phyloP scores from a whole-genome alignment of 176 grass and related monocot species.

The Leersia perrieri region DNA sequence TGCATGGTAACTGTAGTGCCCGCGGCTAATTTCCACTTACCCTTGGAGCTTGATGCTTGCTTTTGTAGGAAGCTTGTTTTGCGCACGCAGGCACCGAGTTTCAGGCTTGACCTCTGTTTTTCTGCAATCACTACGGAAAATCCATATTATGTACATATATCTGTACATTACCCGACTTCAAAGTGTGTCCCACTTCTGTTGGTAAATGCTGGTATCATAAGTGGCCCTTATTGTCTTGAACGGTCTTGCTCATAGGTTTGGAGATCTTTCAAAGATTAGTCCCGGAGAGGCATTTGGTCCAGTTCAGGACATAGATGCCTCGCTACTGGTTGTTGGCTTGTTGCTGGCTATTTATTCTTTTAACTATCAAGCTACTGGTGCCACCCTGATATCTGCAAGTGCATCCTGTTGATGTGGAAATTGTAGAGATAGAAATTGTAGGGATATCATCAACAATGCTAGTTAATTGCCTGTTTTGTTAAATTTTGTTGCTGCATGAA shows the following conservation, averaged over 20 bases:
- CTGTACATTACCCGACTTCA: slow-evolving; percentile 38
- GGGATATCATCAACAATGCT: neutral
- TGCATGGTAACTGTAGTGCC: neutral
- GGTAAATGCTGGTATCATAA: slow-evolving; percentile 5
- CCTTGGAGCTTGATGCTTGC: neutral
- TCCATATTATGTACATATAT: slow-evolving; percentile 49
- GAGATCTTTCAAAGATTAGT: neutral
- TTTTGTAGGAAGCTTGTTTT: slow-evolving; percentile 20
- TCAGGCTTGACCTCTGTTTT: slow-evolving; percentile 13
- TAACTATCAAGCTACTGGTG: neutral
- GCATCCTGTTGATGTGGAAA: neutral
- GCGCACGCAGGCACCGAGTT: neutral
- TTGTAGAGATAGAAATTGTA: neutral
- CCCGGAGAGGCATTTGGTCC: neutral
- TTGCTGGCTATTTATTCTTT: neutral
- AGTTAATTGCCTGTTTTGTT: too few relatives aligned
- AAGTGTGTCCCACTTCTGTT: neutral
- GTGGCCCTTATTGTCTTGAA: neutral
- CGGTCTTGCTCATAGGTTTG: neutral
- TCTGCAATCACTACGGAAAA: neutral
- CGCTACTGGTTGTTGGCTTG: neutral
- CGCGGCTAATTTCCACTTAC: slow-evolving; percentile 6
- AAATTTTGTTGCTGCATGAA: too few relatives aligned
- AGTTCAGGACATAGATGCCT: neutral
- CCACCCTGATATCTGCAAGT: neutral